Percentiles rank a stretch among this genome's conserved stretches.
phyloP scores from a whole-genome alignment of 495 filamentous ascomycete genomes.

The Aspergillus incahuasiensis region DNA sequence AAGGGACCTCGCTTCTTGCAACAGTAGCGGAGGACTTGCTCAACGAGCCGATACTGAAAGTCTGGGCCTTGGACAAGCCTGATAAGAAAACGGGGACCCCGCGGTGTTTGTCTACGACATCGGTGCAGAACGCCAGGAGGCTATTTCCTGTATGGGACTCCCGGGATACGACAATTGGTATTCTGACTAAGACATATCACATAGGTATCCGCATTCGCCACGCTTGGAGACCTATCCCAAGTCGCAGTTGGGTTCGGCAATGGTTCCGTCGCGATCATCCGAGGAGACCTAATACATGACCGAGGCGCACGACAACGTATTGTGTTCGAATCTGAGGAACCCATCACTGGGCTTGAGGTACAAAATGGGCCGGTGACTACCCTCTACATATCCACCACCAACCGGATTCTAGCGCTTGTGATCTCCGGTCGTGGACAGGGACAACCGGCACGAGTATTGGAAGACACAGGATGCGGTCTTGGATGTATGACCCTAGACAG shows the following conservation, averaged over 20 bases:
- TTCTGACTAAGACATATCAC: no score
- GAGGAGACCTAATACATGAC: constrained; percentile 93
- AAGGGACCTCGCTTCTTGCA: constrained; percentile 78
- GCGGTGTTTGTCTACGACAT: constrained; percentile 76
- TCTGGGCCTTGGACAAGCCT: constrained; percentile 91
- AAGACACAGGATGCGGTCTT: constrained; percentile 82
- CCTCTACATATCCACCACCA: constrained; percentile 88
- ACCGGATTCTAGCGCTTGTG: constrained; percentile 76
- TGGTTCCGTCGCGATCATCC: constrained; percentile 86
- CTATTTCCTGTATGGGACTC: constrained; percentile 69
- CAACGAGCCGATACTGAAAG: constrained; percentile 84
- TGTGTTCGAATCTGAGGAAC: constrained; percentile 95
- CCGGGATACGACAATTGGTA: neutral
- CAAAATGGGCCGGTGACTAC: constrained; percentile 57
- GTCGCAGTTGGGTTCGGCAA: constrained; percentile 94
- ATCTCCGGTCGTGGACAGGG: constrained; percentile 85
- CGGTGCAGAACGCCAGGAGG: constrained; percentile 85
- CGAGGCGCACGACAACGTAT: constrained; percentile 93
- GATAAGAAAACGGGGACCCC: constrained; percentile 92
- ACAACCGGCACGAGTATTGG: constrained; percentile 79
- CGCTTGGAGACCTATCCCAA: constrained; percentile 81
- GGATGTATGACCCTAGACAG: constrained; percentile 89
- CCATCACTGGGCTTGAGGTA: constrained; percentile 78
- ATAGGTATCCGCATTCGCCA: constrained; percentile 85
- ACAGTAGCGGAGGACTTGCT: constrained; percentile 84